phyloP scores from a whole-genome alignment of 75 land plant genomes.

The Larix kaempferi region DNA sequence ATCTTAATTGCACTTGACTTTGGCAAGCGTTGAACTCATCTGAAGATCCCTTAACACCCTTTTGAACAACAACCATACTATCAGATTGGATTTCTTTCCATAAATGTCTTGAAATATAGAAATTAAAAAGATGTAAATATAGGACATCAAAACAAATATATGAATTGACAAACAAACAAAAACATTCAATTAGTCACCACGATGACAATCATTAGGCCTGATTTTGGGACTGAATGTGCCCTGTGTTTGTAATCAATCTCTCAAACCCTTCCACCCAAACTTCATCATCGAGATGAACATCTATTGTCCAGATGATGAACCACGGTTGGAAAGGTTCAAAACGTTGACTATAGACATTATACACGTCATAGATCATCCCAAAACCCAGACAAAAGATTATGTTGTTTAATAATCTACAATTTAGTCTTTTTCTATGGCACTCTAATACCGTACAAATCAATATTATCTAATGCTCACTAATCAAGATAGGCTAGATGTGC shows the following conservation, averaged over 20 bases:
- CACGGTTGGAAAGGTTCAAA: not conserved
- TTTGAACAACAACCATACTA: not conserved
- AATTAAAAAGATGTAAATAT: not conserved
- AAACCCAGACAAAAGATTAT: not conserved
- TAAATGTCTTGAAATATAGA: not conserved
- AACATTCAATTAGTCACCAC: too few species aligned
- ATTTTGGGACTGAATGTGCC: too few species aligned
- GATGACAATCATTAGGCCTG: too few species aligned
- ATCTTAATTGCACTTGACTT: conserved; percentile 76
- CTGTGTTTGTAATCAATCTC: not conserved
- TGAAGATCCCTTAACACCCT: not conserved
- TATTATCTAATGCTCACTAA: not conserved
- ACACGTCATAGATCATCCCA: not conserved
- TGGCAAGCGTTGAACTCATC: conserved; percentile 47
- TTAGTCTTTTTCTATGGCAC: not conserved
- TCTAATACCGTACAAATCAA: not conserved
- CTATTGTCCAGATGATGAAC: not conserved
- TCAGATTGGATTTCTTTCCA: not conserved
- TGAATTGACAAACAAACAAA: not conserved
- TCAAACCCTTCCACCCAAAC: not conserved
- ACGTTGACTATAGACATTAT: not conserved
- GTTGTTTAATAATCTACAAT: not conserved
- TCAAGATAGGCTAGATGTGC: not conserved
- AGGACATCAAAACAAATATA: not conserved
- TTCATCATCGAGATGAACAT: not conserved